A percentile compares a stretch with the other conserved stretches of the same genome.
Conservation (phyloP, 1,284 basidiomycete genomes). For the Caloboletus inedulis region DNA sequence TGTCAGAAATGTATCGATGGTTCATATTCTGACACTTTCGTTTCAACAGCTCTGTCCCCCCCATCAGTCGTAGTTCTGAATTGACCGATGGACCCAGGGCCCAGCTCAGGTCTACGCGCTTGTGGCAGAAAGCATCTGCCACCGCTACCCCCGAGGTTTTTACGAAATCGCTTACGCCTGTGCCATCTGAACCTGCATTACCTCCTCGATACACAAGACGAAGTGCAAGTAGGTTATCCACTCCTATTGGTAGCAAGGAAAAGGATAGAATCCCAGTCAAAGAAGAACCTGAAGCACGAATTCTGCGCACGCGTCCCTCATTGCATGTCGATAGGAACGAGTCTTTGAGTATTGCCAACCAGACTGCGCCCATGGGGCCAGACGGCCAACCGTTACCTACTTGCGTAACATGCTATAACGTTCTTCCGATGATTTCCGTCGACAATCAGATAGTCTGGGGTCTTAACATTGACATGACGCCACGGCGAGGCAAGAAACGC, state of each 20-base stretch:
- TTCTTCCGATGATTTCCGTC: conserved; percentile 69
- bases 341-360: conserved; percentile 35
- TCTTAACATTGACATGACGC: conserved; percentile 45
- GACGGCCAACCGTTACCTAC: conserved; percentile 59
- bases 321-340: conserved; percentile 35
- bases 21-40: conserved; percentile 13
- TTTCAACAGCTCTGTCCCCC: conserved; percentile 28
- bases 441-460: conserved; percentile 74
- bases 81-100: conserved; percentile 23
- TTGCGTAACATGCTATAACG: conserved; percentile 62
- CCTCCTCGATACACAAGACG: conserved; percentile 18
- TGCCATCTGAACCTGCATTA: conserved; percentile 21
- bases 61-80: conserved; percentile 22
- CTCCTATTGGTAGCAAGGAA: conserved; percentile 33
- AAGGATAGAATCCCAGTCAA: conserved; percentile 44
- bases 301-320: conserved; percentile 46
- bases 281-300: conserved; percentile 48
- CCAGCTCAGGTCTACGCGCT: conserved; percentile 50
- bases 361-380: conserved; percentile 43
- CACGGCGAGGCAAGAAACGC: conserved; percentile 47
- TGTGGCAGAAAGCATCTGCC: conserved; percentile 48
- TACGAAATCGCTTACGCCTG: conserved; percentile 28
- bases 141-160: conserved; percentile 23
- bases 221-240: conserved; percentile 30
- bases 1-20: conserved; percentile 13